Evolutionary conservation across 805 yeast species (phyloP).

Genomic region (Cyberlindnera nakhonratchasimensis): DNA sequence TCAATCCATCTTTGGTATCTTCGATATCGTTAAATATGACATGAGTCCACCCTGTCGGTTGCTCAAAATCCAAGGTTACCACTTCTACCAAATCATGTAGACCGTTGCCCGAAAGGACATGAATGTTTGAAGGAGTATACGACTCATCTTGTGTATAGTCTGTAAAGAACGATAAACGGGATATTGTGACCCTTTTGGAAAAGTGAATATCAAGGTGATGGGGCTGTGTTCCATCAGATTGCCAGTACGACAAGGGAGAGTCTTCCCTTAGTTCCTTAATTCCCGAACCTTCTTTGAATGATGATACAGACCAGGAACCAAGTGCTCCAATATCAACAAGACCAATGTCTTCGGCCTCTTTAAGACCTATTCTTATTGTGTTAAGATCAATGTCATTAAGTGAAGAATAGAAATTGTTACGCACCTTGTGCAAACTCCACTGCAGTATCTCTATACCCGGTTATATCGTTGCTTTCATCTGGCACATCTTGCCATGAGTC

Average conservation of each 20-base stretch:
- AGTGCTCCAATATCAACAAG: slow-evolving; percentile 72
- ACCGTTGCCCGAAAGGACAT: slow-evolving; percentile 71
- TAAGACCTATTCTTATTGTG: slow-evolving; percentile 38
- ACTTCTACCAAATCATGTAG: slow-evolving; percentile 74
- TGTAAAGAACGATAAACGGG: slow-evolving; percentile 65
- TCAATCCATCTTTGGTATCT: slow-evolving; percentile 46
- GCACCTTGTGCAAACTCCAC: slow-evolving; percentile 22
- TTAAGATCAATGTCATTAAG: background rate
- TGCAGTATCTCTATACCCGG: slow-evolving; percentile 9
- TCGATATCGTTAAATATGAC: slow-evolving; percentile 41
- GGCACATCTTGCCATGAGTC: slow-evolving; percentile 31
- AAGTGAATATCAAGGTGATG: slow-evolving; percentile 79
- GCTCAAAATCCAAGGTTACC: slow-evolving; percentile 50
- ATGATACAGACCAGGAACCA: slow-evolving; percentile 83
- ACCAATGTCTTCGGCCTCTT: slow-evolving; percentile 53
- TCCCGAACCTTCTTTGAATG: slow-evolving; percentile 70
- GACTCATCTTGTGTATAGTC: slow-evolving; percentile 79
- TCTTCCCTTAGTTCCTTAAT: slow-evolving; percentile 70
- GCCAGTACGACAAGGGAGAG: slow-evolving; percentile 79
- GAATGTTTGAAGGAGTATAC: slow-evolving; percentile 78
- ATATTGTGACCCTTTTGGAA: slow-evolving; percentile 67
- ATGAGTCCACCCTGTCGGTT: slow-evolving; percentile 79
- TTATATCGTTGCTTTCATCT: slow-evolving; percentile 15
- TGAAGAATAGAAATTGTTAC: background rate
- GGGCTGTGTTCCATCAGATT: slow-evolving; percentile 89